phyloP scores from a whole-genome alignment of 202 grass and related monocot species.

The Panicum hallii region DNA sequence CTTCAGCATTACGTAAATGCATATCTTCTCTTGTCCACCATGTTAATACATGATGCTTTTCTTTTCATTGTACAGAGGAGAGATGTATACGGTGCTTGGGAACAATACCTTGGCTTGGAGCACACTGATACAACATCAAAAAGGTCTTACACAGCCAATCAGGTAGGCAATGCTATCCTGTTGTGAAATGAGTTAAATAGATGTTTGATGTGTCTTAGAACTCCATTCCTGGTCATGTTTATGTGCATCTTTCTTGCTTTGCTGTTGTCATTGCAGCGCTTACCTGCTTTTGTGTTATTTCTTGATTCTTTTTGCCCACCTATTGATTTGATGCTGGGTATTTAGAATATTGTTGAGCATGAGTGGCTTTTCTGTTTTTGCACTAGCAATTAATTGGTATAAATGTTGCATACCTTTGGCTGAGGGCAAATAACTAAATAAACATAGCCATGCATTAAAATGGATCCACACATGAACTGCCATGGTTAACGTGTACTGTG shows the following conservation, averaged over 20 bases:
- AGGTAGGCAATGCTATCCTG: conserved; percentile 54
- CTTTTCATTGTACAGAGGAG: conserved; percentile 67
- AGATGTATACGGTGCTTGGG: conserved; percentile 96
- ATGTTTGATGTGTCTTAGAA: conserved; percentile 2
- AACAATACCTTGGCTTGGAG: conserved; percentile 97
- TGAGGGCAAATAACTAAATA: not conserved
- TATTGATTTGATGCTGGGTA: not conserved
- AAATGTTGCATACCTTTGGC: not conserved
- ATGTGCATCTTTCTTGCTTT: not conserved
- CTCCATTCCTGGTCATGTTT: not conserved
- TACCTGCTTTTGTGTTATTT: not conserved
- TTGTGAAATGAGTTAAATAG: conserved; percentile 9
- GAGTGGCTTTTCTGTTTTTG: not conserved
- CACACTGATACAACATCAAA: conserved; percentile 89
- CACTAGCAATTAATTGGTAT: conserved; percentile 10
- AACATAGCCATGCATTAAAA: conserved; percentile 6
- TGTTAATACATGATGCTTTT: conserved; percentile 42
- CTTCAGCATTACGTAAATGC: conserved; percentile 32
- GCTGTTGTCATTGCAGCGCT: not conserved
- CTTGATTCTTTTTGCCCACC: conserved; percentile 2
- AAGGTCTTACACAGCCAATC: conserved; percentile 78
- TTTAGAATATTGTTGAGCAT: not conserved
- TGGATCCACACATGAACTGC: not conserved
- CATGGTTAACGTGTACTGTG: not conserved
- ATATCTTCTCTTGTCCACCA: conserved; percentile 20